Base-by-base conservation (phyloP, 306 rosid genomes). In the Betula pendula region DNA sequence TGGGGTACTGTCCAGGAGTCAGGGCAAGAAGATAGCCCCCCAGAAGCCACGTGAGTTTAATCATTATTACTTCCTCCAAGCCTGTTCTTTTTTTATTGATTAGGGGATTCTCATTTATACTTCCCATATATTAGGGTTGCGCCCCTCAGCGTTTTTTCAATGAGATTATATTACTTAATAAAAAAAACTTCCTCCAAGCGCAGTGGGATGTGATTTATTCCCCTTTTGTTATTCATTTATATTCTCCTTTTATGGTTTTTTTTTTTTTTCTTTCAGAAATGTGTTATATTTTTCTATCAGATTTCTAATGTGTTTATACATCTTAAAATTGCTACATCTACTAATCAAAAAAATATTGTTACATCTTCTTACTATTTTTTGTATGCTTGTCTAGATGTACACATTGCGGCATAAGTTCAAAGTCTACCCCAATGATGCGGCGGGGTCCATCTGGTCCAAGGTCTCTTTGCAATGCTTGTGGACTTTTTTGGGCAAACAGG, bases 401-500 rank as follows among this genome's bases (percentile, higher is more conserved):
- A 0, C 95, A 94, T 62, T 94, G 98, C 43, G 97, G 98, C 85
- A 86, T 70, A 86, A 94, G 97, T 82, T 91, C 97, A 45, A 91
- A 90, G 83, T 79, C 84, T 65, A 94, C 98, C 52, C 98, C 98
- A 68, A 94, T 94, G 98, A 94, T 94, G 98, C 92, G 98, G 82
- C 92, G 97, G 20, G 98, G 98, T 25, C 98, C 98, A 56, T 75
- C 92, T 80, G 98, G 98, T 69, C 97, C 97, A 43, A 90, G 98
- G 81, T 85, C 98, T 73, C 97, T 94, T 45, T 94, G 98, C 90
- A 94, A 94, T 71, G 98, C 98, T 31, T 94, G 98, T 55, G 98
- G 98, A 42, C 98, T 94, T 8, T 91, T 94, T 74, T 94, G 98
- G 98, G 90, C 98, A 73, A 94, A 90, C 76, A 91, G 93, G 96